Base-by-base conservation (phyloP, 306 rosid species). In the Medicago arabica region DNA sequence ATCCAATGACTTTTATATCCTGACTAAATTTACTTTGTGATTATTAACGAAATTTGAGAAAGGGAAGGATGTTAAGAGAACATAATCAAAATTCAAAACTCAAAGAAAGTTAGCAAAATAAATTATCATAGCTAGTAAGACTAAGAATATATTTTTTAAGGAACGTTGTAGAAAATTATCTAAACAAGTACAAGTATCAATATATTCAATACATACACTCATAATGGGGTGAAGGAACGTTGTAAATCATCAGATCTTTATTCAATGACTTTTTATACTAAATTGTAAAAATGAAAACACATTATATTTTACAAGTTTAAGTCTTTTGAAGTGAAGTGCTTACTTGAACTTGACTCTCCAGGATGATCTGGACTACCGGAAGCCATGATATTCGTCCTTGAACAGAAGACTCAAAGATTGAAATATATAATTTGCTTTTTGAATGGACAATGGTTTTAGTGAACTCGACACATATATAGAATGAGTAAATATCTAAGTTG, bases 261-360 rank as follows among this genome's bases (percentile, higher is more conserved):
- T 1, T 23, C 28, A 23, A 23, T 23, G 28, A 23, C 28, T 23
- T 23, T 23, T 23, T 1, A 2, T 2, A 47, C 3, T 47, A 2
- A 4, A 47, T 14, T 11, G 6, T 47, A 13, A 16, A 47, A 47
- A 47, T 2, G 21, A 17, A 34, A 58, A 47, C 4, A 50, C 49
- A 11, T 10, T 31, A 21, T 39, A 28, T 59, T 13, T 74, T n/a
- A 44, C 49, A 47, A 17, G 18, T 50, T 50, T 18, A 14, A 13
- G 1, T 11, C 10, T 28, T 6, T 34, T 4, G 4, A 51, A 51
- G 41, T 28, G 49, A 7, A 28, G 23, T 14, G 5, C 72, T 80
- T 81, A 83, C 87, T 75, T 15, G 71, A 51, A 55, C 46, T 74
- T 15, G 84, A 80, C 8, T 57, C 74, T 75, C 80, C 72, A 79